Evolutionary conservation across 2,329 filamentous ascomycete species (phyloP), one percentile per base, ranked within the genome.

Genomic region (Pseudogymnoascus sp.): DNA sequence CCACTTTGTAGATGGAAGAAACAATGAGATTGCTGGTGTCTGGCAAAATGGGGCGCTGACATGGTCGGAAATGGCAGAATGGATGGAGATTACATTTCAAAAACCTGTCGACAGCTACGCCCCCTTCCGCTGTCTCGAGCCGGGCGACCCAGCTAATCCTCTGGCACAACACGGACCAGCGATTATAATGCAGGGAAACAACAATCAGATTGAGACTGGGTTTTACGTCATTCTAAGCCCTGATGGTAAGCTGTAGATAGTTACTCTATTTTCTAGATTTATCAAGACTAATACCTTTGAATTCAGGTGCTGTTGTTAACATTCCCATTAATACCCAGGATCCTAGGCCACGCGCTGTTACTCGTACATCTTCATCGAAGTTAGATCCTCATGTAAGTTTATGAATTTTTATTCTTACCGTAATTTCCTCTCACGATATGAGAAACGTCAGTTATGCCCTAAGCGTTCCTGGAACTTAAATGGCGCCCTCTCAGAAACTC

Each of bases 381-480:
- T 15, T 37, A 18, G 34, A 37, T 37, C 7, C 7, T 13, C 34
- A 18, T 2, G 34, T 37, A 37, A 37, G n/a, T 13, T 18, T 37
- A 3, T 5, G 5, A 37, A 37, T 8, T 37, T 26, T 26, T 26
- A n/a, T n/a, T n/a, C n/a, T n/a, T n/a, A n/a, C n/a, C n/a, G n/a
- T 13, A 45, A 45, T 7, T 21, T 65, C 37, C 60, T 63, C 8
- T 65, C 63, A 41, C 82, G 76, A 39, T 77, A 85, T 73, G 6
- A 85, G 76, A 60, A 80, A 82, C 75, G 86, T 81, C 19, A 78
- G 76, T 64, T 82, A 56, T 80, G 75, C 2, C 71, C 68, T 10
- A 80, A 72, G 61, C 79, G 74, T 18, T 75, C 72, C 2, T 75
- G 63, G 67, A 77, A 82, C 1, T 71, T 71, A 15, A 70, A 65